Conservation (phyloP, 1,284 basidiomycete species). For the Clitocybe nebularis region DNA sequence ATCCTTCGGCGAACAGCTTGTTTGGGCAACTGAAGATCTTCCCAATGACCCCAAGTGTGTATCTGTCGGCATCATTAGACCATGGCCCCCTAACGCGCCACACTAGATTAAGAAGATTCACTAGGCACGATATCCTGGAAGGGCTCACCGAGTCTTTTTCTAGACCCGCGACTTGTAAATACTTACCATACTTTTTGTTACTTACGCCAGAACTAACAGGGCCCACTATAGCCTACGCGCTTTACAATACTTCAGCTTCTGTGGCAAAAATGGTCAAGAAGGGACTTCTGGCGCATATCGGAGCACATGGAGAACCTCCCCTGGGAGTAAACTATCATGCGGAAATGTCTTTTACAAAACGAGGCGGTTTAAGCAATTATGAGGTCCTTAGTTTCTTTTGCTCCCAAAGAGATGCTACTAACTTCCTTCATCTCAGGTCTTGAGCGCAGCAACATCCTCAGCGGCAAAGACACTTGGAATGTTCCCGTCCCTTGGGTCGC, state of each 20-base stretch:
- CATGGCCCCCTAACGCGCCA: neutral
- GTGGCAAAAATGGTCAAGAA: slow-evolving; percentile 61
- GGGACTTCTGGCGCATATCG: slow-evolving; percentile 61
- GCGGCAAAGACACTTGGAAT: slow-evolving; percentile 65
- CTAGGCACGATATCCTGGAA: slow-evolving; percentile 62
- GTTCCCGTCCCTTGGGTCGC: slow-evolving; percentile 53
- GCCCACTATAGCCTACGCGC: slow-evolving; percentile 44
- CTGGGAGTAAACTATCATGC: slow-evolving; percentile 71
- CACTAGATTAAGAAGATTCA: slow-evolving; percentile 56
- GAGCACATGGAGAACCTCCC: slow-evolving; percentile 73
- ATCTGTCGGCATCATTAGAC: neutral
- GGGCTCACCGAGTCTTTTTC: slow-evolving; percentile 55
- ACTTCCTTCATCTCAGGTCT: slow-evolving; percentile 36
- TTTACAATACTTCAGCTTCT: slow-evolving; percentile 67
- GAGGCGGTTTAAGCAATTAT: slow-evolving; percentile 53
- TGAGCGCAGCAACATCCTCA: slow-evolving; percentile 62
- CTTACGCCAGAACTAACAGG: slow-evolving; percentile 7
- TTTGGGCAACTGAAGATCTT: slow-evolving; percentile 63
- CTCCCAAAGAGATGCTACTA: neutral
- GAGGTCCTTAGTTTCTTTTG: slow-evolving; percentile 25
- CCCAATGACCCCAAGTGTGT: slow-evolving; percentile 63
- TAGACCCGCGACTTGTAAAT: slow-evolving; percentile 55
- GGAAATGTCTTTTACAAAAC: slow-evolving; percentile 60
- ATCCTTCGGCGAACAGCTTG: slow-evolving; percentile 56
- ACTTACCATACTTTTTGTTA: neutral